A percentile compares a stretch with the other conserved stretches of the same genome.
phyloP scores from a whole-genome alignment of 2,329 filamentous ascomycete species.

The Stagonosporopsis tanaceti region DNA sequence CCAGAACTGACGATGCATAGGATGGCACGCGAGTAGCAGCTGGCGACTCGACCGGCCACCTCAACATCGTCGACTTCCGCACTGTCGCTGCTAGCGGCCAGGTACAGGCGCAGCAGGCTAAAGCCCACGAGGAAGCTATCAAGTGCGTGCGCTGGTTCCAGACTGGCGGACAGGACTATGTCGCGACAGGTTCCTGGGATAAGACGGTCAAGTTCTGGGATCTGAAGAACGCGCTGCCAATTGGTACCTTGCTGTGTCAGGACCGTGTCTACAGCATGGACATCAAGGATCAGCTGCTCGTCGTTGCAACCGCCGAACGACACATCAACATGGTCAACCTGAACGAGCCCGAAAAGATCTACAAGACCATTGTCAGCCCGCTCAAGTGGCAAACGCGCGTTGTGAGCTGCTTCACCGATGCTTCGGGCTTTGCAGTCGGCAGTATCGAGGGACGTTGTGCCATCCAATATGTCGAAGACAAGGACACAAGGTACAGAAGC shows the following conservation, averaged over 20 bases:
- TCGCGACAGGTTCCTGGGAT: conserved; percentile 93
- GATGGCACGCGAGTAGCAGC: conserved; percentile 90
- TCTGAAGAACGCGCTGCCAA: conserved; percentile 68
- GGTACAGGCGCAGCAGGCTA: conserved; percentile 65
- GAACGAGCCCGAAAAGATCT: conserved; percentile 85
- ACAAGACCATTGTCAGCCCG: conserved; percentile 95
- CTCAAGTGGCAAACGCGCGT: conserved; percentile 98
- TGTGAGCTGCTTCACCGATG: conserved; percentile 93
- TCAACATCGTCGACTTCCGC: conserved; percentile 82
- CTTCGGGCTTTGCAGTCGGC: conserved; percentile 90
- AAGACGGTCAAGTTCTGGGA: conserved; percentile 94
- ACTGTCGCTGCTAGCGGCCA: conserved; percentile 52
- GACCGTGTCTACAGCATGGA: conserved; percentile 93
- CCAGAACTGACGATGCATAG: conserved; percentile 57
- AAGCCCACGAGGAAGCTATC: conserved; percentile 79
- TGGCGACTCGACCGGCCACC: conserved; percentile 88
- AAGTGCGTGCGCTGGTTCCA: conserved; percentile 73
- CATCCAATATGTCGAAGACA: conserved; percentile 98
- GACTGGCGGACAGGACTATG: conserved; percentile 73
- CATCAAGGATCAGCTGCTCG: conserved; percentile 84
- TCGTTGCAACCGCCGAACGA: conserved; percentile 90
- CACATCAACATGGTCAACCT: conserved; percentile 97
- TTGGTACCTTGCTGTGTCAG: conserved; percentile 71
- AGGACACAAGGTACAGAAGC: conserved; percentile 70
- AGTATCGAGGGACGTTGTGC: conserved; percentile 97